These are phyloP conservation scores for Atkinsonella texensis DNA, from an alignment of 2,329 filamentous ascomycete species.

Conservation along the genomic window DNA sequence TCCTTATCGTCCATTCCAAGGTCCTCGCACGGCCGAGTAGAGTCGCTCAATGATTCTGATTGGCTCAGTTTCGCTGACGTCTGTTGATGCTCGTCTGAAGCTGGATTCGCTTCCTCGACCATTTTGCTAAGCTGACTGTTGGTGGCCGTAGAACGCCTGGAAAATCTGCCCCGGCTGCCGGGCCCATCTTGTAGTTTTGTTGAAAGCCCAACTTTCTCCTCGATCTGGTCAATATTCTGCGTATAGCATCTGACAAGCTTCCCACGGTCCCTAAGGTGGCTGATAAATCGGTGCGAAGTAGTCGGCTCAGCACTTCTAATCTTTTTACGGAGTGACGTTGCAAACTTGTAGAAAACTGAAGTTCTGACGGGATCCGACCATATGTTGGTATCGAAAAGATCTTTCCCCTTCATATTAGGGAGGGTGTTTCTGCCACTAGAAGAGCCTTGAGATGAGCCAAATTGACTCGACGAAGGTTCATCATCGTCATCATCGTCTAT, in stretches of 20 bases:
- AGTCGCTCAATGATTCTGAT: not conserved
- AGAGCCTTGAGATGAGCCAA: conserved; percentile 27
- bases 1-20: conserved; percentile 7
- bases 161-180: conserved; percentile 49
- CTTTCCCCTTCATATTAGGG: conserved; percentile 56
- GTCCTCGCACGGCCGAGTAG: conserved; percentile 6
- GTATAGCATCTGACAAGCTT: conserved; percentile 63
- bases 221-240: conserved; percentile 64
- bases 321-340: conserved; percentile 53
- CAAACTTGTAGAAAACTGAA: conserved; percentile 61
- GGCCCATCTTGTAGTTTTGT: conserved; percentile 50
- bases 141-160: conserved; percentile 31
- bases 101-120: conserved; percentile 21
- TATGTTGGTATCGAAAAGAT: conserved; percentile 59
- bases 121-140: conserved; percentile 23
- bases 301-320: conserved; percentile 52
- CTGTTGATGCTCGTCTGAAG: conserved; percentile 7
- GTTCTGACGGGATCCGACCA: conserved; percentile 58
- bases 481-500: conserved; percentile 27
- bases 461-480: conserved; percentile 26
- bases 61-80: conserved; percentile 8
- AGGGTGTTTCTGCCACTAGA: conserved; percentile 24
- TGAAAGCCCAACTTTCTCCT: conserved; percentile 56
- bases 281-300: conserved; percentile 56
- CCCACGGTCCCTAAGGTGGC: conserved; percentile 51